Evolutionary conservation across 2,329 filamentous ascomycete genomes (phyloP), one percentile per base, ranked within the genome.

Genomic region (Botrytis aclada): DNA sequence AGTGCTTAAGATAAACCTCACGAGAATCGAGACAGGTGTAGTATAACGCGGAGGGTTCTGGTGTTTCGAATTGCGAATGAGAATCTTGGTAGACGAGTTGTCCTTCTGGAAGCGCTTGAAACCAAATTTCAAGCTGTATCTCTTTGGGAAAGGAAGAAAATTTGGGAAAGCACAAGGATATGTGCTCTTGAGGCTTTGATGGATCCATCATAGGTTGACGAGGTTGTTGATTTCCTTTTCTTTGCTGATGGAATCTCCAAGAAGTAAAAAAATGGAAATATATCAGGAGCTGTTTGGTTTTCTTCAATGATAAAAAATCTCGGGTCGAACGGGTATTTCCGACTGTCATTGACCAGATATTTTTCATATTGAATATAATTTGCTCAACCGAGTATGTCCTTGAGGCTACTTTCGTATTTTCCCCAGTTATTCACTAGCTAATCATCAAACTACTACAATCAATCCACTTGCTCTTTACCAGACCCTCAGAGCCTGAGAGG

Each of bases 51-150:
- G 45, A 45, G 29, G 62, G 41, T 12, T 25, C 47, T 47, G 18
- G 20, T 29, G 12, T 29, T 32, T 14, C 3, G 37, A 41, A 62
- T 62, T 14, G 37, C 14, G 6, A 12, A 9, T 1, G 3, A 16
- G 10, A 1, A 29, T n/a, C 8, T 2, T 34, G 20, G 45, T 34
- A 47, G 7, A 65, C 29, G 43, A 65, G 20, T 37, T 65, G 29
- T 47, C 29, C 39, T 37, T 65, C 12, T 43, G 63, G 63, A 47
- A 51, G 63, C 45, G 43, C 63, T 4, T 65, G 43, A 14, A 47
- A 65, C 63, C 63, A 65, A 16, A 65, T 47, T 22, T 65, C 20
- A 47, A 65, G 41, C 8, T 47, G 62, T 65, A 65, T 37, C 43
- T 47, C 63, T 45, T 34, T n/a, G 25, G 63, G 20, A 3, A 65